Percentiles rank a stretch among this genome's conserved stretches.
Evolutionary conservation across 768 basidiomycete species (phyloP).

Genomic region (Leccinellum albellum): DNA sequence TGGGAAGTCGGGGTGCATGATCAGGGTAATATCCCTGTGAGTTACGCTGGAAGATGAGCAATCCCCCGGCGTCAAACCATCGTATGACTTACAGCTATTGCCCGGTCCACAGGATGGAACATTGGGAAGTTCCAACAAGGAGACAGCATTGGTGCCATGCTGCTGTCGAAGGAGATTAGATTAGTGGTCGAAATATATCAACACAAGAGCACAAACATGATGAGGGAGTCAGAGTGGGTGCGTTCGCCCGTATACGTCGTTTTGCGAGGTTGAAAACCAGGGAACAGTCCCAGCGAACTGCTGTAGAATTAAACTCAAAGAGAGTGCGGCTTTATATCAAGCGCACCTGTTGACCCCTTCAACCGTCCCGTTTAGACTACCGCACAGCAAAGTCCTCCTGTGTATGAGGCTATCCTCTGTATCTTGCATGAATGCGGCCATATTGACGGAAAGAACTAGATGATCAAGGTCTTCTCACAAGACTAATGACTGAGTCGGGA

Average conservation of each 20-base stretch:
- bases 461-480: not conserved
- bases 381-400: conserved; percentile 23
- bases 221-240: not conserved
- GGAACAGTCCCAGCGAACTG: not conserved
- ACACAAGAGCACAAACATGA: conserved; percentile 9
- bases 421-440: conserved; percentile 1
- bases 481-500: not conserved
- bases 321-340: conserved; percentile 10
- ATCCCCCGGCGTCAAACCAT: not conserved
- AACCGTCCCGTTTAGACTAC: not conserved
- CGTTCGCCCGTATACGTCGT: not conserved
- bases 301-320: conserved; percentile 11
- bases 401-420: conserved; percentile 13
- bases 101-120: not conserved
- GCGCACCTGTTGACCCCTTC: conserved; percentile 11
- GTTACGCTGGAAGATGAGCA: not conserved
- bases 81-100: conserved; percentile 7
- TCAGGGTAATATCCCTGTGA: conserved; percentile 11
- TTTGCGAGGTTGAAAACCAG: not conserved
- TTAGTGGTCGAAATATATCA: conserved; percentile 1
- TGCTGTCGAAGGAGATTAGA: conserved; percentile 2
- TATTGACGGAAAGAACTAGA: not conserved
- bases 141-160: not conserved
- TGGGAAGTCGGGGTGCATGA: not conserved
- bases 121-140: not conserved